Base-by-base conservation (phyloP, 306 rosid genomes). In the Ormosia semicastrata region DNA sequence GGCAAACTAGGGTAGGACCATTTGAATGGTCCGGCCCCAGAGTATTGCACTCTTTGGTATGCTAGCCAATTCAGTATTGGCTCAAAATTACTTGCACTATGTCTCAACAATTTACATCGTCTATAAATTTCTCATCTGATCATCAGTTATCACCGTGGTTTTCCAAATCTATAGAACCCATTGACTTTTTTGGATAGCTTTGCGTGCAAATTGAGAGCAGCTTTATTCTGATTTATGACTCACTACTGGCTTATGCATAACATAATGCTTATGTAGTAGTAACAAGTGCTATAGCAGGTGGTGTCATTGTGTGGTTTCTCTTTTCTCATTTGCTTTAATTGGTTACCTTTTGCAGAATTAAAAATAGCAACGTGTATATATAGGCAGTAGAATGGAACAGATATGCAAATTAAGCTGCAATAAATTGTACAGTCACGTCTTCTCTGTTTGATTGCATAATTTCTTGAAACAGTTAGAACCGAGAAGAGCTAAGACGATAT, bases 101-200 rank as follows among this genome's bases (percentile, higher is more conserved):
- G 37, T 13, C 69, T 58, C 41, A 82, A 76, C 73, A 13, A 50
- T 56, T 44, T 44, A 62, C 53, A 33, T 71, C 66, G 50, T 47
- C 64, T 17, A 57, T 62, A 43, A 44, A 44, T 75, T 71, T 71
- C 65, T 81, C 43, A 3, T 41, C 34, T 53, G 37, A 63, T 53
- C 44, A 71, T 71, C 41, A 60, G 12, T 39, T 29, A 18, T 71
- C 70, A 52, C 70, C 84, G 60, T 49, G 67, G 78, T 46, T 60
- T 77, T 65, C 76, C 58, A 66, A 78, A 80, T 60, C 66, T 74
- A 50, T 24, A 24, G 57, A 59, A 69, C 64, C 57, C 9, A 75
- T 80, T 83, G 82, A 84, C 80, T 79, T 83, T 69, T 66, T 78
- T 72, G 59, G 47, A 76, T 66, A 44, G 81, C 80, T 78, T 87